Evolutionary conservation across 176 grass and related monocot species (phyloP).

Genomic region (Pharus latifolius): DNA sequence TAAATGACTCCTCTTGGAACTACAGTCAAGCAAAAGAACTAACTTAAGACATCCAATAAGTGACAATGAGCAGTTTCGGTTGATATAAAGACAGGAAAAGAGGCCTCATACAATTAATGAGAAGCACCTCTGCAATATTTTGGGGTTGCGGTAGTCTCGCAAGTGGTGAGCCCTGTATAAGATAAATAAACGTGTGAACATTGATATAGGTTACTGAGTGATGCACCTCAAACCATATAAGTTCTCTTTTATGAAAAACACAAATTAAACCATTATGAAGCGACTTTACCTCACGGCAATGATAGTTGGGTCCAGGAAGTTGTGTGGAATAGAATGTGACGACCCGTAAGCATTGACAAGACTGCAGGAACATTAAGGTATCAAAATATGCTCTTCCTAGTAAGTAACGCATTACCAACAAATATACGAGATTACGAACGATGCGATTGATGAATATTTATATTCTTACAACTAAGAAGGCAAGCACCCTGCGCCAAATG

Average conservation of each 20-base stretch:
- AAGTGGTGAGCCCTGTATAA: conserved; percentile 52
- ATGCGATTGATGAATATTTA: background rate
- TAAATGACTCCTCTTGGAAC: conserved; percentile 76
- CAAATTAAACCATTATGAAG: background rate
- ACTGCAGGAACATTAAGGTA: conserved; percentile 28
- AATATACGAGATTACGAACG: background rate
- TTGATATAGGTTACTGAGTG: background rate
- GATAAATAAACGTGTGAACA: background rate
- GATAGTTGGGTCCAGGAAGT: conserved; percentile 92
- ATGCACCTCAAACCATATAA: background rate
- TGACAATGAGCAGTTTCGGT: background rate
- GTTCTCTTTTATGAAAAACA: background rate
- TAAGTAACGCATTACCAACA: background rate
- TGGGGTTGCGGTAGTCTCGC: conserved; percentile 68
- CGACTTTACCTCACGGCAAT: conserved; percentile 59
- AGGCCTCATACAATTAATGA: conserved; percentile 55
- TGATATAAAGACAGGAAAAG: background rate
- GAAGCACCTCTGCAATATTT: conserved; percentile 50
- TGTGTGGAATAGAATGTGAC: conserved; percentile 85
- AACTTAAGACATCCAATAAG: background rate
- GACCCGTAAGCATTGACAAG: conserved; percentile 73
- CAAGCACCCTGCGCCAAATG: conserved; percentile 73
- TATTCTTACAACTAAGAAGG: conserved; percentile 73
- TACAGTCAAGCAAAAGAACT: conserved; percentile 12
- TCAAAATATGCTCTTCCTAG: background rate